These are phyloP conservation scores for Cercospora janseana DNA, from an alignment of 2,329 filamentous ascomycete species.

Conservation along the genomic window DNA sequence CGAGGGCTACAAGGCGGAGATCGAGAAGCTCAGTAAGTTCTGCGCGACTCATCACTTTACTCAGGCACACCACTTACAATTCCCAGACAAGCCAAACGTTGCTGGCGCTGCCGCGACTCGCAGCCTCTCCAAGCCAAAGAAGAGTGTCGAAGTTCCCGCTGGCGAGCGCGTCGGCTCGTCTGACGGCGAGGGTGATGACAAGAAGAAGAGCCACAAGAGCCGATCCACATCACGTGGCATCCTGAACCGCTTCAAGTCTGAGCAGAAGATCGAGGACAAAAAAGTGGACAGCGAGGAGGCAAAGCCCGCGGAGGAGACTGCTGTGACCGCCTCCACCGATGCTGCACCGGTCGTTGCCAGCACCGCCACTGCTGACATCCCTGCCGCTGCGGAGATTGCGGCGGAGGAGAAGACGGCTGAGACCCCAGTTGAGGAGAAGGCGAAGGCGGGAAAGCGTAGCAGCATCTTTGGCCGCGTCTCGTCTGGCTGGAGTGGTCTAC, in stretches of 20 bases:
- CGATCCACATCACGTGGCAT: conserved; percentile 59
- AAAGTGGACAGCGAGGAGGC: conserved; percentile 45
- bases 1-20: conserved; percentile 83
- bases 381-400: conserved; percentile 43
- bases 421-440: conserved; percentile 46
- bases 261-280: conserved; percentile 41
- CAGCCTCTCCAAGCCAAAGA: conserved; percentile 43
- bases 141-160: conserved; percentile 48
- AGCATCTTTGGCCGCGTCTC: conserved; percentile 70
- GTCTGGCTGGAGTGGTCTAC: conserved; percentile 59
- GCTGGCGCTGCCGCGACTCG: conserved; percentile 39
- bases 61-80: conserved; percentile 35
- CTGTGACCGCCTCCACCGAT: conserved; percentile 37
- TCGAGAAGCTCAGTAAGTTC: conserved; percentile 66
- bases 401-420: conserved; percentile 42
- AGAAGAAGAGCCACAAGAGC: conserved; percentile 55
- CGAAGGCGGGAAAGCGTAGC: conserved; percentile 75
- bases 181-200: conserved; percentile 47
- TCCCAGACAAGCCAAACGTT: conserved; percentile 37
- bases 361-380: conserved; percentile 35
- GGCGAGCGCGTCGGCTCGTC: conserved; percentile 41
- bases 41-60: not conserved
- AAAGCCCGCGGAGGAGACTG: conserved; percentile 37
- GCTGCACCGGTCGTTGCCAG: conserved; percentile 31
- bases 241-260: conserved; percentile 55